phyloP scores from a whole-genome alignment of 805 yeast genomes.

The Vanderwaltozyma polyspora region DNA sequence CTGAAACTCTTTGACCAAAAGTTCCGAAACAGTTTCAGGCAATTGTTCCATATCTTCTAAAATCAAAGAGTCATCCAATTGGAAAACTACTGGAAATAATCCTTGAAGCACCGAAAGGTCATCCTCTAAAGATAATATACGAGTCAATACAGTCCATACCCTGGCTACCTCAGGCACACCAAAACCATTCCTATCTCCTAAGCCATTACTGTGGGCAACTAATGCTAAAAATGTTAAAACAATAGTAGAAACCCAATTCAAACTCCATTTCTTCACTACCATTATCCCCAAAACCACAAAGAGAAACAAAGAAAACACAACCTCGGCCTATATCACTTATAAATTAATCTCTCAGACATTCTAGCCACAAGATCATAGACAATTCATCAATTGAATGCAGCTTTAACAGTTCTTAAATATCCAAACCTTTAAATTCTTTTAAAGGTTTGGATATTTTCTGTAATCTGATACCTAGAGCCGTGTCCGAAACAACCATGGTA shows the following conservation, averaged over 20 bases:
- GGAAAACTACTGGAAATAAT: too few species aligned
- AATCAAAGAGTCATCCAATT: too few species aligned
- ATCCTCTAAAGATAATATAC: too few species aligned
- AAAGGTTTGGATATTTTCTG: too few species aligned
- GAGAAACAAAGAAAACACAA: background rate
- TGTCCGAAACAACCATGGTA: background rate
- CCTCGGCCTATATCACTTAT: background rate
- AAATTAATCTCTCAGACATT: background rate
- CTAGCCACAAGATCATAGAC: too few species aligned
- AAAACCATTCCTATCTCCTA: background rate
- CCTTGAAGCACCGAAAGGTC: too few species aligned
- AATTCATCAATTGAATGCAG: too few species aligned
- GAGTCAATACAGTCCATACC: conserved; percentile 1
- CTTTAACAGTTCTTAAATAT: too few species aligned
- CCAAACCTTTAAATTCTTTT: too few species aligned
- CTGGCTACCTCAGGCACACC: background rate
- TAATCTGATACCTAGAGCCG: too few species aligned
- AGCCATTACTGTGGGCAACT: background rate
- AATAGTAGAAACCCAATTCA: conserved; percentile 8
- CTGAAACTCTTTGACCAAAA: conserved; percentile 3
- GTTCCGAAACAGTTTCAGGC: conserved; percentile 1
- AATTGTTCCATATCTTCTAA: conserved; percentile 4
- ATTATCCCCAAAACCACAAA: too few species aligned
- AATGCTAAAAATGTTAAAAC: conserved; percentile 6
- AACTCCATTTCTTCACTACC: too few species aligned